These are phyloP conservation scores for Coemansia umbellata DNA, from an alignment of 192 early-diverging fungal genomes.

Conservation along the genomic window DNA sequence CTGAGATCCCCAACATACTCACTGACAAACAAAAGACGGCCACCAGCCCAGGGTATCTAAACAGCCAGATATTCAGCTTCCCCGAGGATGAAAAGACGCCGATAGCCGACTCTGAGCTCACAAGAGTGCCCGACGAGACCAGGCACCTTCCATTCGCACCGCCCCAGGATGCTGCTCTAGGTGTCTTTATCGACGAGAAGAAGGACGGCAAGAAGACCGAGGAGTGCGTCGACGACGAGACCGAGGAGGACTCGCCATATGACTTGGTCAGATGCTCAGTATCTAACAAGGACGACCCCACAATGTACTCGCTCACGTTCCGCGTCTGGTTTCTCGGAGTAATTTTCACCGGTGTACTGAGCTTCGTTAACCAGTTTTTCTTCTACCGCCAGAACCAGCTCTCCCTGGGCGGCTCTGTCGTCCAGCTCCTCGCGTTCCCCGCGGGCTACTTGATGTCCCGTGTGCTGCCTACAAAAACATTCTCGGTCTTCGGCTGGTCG, in stretches of 20 bases:
- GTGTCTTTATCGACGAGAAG: not conserved
- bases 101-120: not conserved
- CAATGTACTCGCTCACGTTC: conserved; percentile 65
- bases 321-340: conserved; percentile 68
- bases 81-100: conserved; percentile 23
- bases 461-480: conserved; percentile 53
- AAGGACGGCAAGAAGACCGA: conserved; percentile 30
- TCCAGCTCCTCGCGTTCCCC: conserved; percentile 71
- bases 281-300: conserved; percentile 62
- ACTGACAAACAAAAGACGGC: too few species aligned
- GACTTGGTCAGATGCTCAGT: conserved; percentile 65
- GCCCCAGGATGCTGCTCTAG: not conserved
- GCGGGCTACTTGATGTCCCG: conserved; percentile 62
- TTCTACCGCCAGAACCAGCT: conserved; percentile 82
- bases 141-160: not conserved
- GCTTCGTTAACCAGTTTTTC: conserved; percentile 75
- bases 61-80: conserved; percentile 11
- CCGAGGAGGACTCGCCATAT: conserved; percentile 53
- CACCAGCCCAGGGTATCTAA: too few species aligned
- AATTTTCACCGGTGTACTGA: conserved; percentile 58
- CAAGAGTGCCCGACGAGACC: not conserved
- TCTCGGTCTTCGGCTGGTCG: conserved; percentile 49
- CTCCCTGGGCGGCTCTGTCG: conserved; percentile 64
- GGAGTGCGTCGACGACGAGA: not conserved
- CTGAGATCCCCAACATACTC: too few species aligned